phyloP scores from a whole-genome alignment of 805 yeast genomes.

The Kodamaea lidongshanica region DNA sequence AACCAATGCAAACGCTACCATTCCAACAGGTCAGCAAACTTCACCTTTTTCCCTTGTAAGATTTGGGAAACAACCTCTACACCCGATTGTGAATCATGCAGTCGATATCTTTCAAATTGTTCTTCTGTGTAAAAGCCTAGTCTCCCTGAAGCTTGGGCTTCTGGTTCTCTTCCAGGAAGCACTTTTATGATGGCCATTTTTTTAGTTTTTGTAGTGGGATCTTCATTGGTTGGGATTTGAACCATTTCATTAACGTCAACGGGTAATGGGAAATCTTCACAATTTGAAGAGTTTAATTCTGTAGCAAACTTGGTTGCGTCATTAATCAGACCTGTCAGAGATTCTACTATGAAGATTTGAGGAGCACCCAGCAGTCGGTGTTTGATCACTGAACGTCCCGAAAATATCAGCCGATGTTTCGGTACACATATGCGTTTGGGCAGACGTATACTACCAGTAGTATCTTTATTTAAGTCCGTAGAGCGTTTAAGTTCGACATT shows the following conservation, averaged over 20 bases:
- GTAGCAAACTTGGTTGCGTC: conserved; percentile 70
- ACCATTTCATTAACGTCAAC: conserved; percentile 52
- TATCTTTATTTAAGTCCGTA: conserved; percentile 10
- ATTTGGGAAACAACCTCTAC: conserved; percentile 18
- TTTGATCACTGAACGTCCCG: conserved; percentile 29
- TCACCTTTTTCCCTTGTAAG: conserved; percentile 16
- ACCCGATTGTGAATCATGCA: conserved; percentile 12
- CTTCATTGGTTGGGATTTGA: conserved; percentile 47
- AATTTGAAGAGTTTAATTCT: conserved; percentile 56
- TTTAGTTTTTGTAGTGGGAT: conserved; percentile 14
- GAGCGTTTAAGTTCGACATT: conserved; percentile 11
- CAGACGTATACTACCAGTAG: conserved; percentile 19
- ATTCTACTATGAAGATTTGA: conserved; percentile 48
- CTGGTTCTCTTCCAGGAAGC: conserved; percentile 12
- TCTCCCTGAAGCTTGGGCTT: conserved; percentile 1
- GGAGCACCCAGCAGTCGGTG: conserved; percentile 14
- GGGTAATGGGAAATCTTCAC: conserved; percentile 59
- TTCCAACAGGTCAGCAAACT: conserved; percentile 31
- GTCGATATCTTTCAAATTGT: conserved; percentile 21
- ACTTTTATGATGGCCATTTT: conserved; percentile 41
- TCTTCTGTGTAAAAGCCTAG: conserved; percentile 27
- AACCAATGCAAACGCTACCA: no score
- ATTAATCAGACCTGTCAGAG: conserved; percentile 52
- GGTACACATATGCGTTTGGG: conserved; percentile 45
- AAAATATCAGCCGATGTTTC: conserved; percentile 18